These are phyloP conservation scores for Salix suchowensis DNA, from an alignment of 345 rosid genomes.

Conservation along the genomic window DNA sequence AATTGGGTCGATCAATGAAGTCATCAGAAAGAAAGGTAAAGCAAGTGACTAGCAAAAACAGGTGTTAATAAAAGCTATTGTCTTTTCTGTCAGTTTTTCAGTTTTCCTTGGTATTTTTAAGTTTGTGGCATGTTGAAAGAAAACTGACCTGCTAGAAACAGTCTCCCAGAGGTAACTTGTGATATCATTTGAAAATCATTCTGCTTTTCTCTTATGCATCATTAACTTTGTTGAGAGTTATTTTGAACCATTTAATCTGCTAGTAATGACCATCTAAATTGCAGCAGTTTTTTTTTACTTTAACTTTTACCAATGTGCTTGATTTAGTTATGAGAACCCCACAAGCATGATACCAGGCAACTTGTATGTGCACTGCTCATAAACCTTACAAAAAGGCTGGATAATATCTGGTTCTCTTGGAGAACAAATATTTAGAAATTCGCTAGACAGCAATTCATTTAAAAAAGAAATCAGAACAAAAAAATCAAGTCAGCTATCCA, in stretches of 20 bases:
- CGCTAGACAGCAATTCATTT: background rate
- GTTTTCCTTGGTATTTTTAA: background rate
- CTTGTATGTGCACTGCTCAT: background rate
- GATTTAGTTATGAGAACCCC: background rate
- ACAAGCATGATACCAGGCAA: background rate
- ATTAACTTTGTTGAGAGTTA: background rate
- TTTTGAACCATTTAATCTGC: background rate
- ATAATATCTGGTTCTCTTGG: background rate
- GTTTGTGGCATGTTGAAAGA: background rate
- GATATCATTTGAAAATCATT: background rate
- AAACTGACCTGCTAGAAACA: background rate
- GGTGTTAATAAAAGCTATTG: background rate
- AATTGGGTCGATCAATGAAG: background rate
- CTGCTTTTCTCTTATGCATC: background rate
- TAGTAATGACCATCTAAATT: background rate
- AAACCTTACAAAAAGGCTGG: background rate
- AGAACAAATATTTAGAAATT: background rate
- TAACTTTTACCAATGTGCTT: background rate
- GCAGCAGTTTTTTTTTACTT: background rate
- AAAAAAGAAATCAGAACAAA: background rate
- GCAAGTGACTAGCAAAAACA: background rate
- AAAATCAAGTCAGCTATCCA: background rate
- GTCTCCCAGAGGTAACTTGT: background rate
- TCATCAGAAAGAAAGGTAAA: background rate
- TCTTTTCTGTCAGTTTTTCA: background rate